Percentiles rank a stretch among this genome's conserved stretches.
These are phyloP conservation scores for Fusarium bulbicola DNA, from an alignment of 2,329 filamentous ascomycete species.

Conservation along the genomic window DNA sequence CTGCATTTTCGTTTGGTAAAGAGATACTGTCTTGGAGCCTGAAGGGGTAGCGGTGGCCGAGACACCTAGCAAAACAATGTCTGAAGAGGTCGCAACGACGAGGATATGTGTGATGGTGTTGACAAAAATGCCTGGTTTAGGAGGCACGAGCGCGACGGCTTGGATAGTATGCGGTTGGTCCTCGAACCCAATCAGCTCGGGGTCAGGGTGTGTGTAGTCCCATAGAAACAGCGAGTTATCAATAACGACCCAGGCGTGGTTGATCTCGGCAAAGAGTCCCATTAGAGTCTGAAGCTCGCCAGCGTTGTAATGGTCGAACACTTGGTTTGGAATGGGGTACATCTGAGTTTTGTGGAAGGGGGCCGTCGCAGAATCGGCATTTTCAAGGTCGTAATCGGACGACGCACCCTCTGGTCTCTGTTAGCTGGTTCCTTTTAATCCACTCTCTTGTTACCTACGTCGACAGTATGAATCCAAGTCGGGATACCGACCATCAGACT, in stretches of 20 bases:
- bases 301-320: conserved; percentile 92
- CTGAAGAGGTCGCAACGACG: conserved; percentile 84
- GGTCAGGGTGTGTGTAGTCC: conserved; percentile 95
- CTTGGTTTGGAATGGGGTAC: conserved; percentile 89
- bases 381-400: conserved; percentile 86
- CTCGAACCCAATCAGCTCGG: conserved; percentile 91
- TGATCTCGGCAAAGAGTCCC: conserved; percentile 93
- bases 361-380: conserved; percentile 75
- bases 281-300: conserved; percentile 90
- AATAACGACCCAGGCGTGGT: conserved; percentile 94
- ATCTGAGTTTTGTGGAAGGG: conserved; percentile 89
- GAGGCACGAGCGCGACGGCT: conserved; percentile 86
- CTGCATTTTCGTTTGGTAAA: conserved; percentile 91
- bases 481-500: conserved; percentile 81
- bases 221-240: conserved; percentile 97
- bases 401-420: conserved; percentile 79
- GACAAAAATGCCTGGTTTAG: conserved; percentile 88
- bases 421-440: conserved; percentile 35
- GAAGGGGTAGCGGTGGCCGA: conserved; percentile 71
- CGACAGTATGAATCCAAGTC: conserved; percentile 89
- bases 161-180: conserved; percentile 89
- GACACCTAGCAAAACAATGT: conserved; percentile 91
- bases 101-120: conserved; percentile 86
- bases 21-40: conserved; percentile 75
- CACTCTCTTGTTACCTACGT: conserved; percentile 66